Percentiles rank a stretch among this genome's conserved stretches.
These are phyloP conservation scores for Eragrostis nindensis DNA, from an alignment of 176 grass and related monocot species.

Conservation along the genomic window DNA sequence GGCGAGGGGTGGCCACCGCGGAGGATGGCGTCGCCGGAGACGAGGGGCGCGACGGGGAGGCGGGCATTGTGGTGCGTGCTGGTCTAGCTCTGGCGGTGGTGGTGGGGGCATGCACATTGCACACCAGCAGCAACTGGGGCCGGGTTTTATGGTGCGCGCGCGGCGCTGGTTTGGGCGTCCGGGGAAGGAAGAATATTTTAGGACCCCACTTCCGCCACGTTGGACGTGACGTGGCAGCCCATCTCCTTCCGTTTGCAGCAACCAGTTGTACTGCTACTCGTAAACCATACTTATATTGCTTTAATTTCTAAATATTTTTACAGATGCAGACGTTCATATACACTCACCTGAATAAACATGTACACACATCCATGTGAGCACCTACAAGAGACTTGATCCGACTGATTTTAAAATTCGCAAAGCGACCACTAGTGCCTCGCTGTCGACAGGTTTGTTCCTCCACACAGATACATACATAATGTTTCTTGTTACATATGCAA, in stretches of 20 bases:
- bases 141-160: conserved; percentile 35
- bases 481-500: no score
- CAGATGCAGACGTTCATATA: no score
- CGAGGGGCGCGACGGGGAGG: conserved; percentile 29
- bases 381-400: no score
- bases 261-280: no score
- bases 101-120: conserved; percentile 3
- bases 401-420: no score
- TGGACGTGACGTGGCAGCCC: background rate
- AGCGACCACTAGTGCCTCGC: no score
- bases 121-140: background rate
- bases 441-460: no score
- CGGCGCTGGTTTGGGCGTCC: background rate
- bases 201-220: background rate
- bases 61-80: conserved; percentile 30
- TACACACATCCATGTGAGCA: no score
- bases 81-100: background rate
- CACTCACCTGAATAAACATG: no score
- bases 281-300: no score
- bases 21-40: conserved; percentile 1
- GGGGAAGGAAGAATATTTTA: background rate
- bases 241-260: background rate
- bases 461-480: no score
- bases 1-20: conserved; percentile 9
- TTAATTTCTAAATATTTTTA: no score